Evolutionary conservation across 805 yeast species (phyloP), one percentile per base, ranked within the genome.

Genomic region (Torulaspora quercuum): DNA sequence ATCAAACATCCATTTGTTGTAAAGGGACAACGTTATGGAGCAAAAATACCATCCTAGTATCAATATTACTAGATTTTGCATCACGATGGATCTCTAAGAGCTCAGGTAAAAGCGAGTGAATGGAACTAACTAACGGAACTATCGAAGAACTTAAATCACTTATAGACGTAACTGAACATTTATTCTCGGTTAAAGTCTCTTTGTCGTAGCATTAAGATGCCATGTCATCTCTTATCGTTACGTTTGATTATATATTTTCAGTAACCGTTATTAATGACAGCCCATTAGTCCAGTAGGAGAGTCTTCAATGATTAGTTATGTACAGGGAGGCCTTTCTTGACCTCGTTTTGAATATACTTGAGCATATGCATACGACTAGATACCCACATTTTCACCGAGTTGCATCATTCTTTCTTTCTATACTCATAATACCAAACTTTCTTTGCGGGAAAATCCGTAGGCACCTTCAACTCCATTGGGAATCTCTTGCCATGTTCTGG

Each of bases 1-100:
- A 25, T 90, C 89, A 65, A 90, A 92, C 97, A 90, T 90, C 97
- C 97, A 88, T 65, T 89, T 89, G 68, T 92, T 92, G 65, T 90
- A 92, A 19, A 85, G 61, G 6, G 89, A 80, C 12, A 84, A 75
- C 11, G 83, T 63, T 39, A 83, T 65, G 5, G 89, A 80, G 41
- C 81, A 80, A 11, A 70, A 40, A 49, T 82, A 84, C 94, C 92
- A 84, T 4, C 84, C 83, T 6, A 57, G 19, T 2, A 62, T 60
- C 29, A 48, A 40, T 5, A 42, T 12, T 15, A 41, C 15, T 20
- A 44, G 33, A 19, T 41, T 34, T 23, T 32, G 37, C 33, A 31
- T 41, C 40, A 40, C 36, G 25, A 17, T 12, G 10, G 17, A 21
- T 25, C 19, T n/a, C 13, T 23, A n/a, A 15, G 12, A 24, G 19